phyloP scores from a whole-genome alignment of 192 early-diverging fungal genomes.

The Coemansia sp. region DNA sequence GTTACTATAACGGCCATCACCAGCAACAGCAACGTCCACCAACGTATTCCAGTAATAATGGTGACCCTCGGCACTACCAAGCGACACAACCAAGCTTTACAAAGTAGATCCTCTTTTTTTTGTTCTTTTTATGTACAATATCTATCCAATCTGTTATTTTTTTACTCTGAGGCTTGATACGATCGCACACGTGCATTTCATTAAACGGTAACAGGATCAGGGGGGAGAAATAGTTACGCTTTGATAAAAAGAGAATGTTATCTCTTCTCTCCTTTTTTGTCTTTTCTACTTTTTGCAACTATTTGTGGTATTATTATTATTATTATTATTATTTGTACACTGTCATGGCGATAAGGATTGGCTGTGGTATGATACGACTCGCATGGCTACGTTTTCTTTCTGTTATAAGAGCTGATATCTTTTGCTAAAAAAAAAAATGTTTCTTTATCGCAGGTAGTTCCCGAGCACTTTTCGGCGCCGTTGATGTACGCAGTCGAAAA shows the following conservation, averaged over 20 bases:
- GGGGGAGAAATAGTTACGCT: not conserved
- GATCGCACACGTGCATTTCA: not conserved
- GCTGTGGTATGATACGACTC: slow-evolving; percentile 32
- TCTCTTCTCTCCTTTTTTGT: not conserved
- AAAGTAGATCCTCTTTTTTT: slow-evolving; percentile 5
- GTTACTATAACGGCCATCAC: slow-evolving; percentile 19
- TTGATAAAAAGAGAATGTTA: not conserved
- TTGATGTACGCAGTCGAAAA: slow-evolving; percentile 65
- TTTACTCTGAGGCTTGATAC: not conserved
- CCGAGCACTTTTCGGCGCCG: slow-evolving; percentile 80
- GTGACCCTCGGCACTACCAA: slow-evolving; percentile 12
- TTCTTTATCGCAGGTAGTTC: slow-evolving; percentile 51
- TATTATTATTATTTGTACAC: not conserved
- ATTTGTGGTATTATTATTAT: not conserved
- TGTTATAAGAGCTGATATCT: not conserved
- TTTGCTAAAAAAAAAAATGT: not conserved
- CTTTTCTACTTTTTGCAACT: not conserved
- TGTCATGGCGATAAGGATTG: slow-evolving; percentile 36
- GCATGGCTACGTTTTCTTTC: not conserved
- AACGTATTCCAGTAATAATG: not conserved
- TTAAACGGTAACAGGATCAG: not conserved
- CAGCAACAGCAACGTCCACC: slow-evolving; percentile 4
- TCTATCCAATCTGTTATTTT: not conserved
- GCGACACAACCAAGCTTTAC: slow-evolving; percentile 8
- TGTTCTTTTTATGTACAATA: not conserved